Conservation (phyloP, 768 basidiomycete genomes). For the Lentinus tigrinus region DNA sequence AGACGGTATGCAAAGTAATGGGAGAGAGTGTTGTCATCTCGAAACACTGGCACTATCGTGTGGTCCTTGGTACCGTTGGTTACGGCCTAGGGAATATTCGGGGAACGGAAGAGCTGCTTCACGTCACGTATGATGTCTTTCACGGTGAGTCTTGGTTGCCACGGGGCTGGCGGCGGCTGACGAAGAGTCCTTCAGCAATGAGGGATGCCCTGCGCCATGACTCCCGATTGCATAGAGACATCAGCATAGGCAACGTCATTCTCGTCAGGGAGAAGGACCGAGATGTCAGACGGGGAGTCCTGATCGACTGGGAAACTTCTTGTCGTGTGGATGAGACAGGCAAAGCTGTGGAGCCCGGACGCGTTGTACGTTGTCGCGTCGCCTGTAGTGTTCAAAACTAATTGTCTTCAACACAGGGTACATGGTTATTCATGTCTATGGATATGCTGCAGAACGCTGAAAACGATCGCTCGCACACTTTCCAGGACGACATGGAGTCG, state of each 20-base stretch:
- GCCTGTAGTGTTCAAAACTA: neutral
- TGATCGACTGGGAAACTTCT: constrained; percentile 11
- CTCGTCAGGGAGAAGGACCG: neutral
- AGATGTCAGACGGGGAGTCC: neutral
- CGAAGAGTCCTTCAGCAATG: neutral
- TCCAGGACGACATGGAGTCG: constrained; percentile 15
- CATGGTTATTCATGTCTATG: constrained; percentile 7
- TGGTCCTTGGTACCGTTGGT: constrained; percentile 4
- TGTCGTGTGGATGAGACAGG: constrained; percentile 1
- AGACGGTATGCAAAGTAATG: neutral
- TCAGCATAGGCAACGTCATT: constrained; percentile 3
- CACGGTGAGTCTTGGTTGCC: neutral
- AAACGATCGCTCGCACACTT: neutral
- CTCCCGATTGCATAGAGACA: constrained; percentile 1
- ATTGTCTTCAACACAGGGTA: neutral
- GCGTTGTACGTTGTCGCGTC: neutral
- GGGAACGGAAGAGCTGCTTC: constrained; percentile 8
- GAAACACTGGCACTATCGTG: constrained; percentile 1
- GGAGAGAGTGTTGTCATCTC: neutral
- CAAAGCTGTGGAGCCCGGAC: neutral
- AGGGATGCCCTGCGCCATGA: neutral
- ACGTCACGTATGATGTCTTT: neutral
- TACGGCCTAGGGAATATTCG: neutral
- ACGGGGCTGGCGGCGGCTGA: neutral
- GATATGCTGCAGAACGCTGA: neutral